Evolutionary conservation across 495 filamentous ascomycete genomes (phyloP).

Genomic region (Neohortaea acidophila): DNA sequence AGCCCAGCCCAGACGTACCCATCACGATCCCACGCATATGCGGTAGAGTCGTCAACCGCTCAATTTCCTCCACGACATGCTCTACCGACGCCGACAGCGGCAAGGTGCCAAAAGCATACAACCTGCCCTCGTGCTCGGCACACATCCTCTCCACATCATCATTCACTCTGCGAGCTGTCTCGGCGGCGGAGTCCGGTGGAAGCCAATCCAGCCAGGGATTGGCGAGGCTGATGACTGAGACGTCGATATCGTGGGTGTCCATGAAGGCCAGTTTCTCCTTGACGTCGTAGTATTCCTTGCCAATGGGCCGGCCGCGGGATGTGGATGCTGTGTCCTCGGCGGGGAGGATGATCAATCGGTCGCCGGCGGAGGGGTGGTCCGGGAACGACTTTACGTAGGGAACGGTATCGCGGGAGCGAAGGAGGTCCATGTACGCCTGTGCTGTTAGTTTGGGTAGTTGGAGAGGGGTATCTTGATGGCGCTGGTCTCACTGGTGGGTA

Average conservation of each 20-base stretch:
- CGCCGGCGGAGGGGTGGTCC: slow-evolving; percentile 28
- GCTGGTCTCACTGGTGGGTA: slow-evolving; percentile 39
- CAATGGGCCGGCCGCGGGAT: slow-evolving; percentile 53
- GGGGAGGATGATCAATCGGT: slow-evolving; percentile 66
- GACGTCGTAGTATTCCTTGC: slow-evolving; percentile 56
- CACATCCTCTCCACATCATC: slow-evolving; percentile 60
- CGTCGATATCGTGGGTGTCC: slow-evolving; percentile 64
- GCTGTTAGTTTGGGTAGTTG: slow-evolving; percentile 2
- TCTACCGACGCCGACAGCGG: slow-evolving; percentile 54
- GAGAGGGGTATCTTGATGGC: neutral
- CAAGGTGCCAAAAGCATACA: slow-evolving; percentile 72
- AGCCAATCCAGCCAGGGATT: slow-evolving; percentile 96
- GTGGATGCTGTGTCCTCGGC: slow-evolving; percentile 43
- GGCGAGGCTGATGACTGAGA: slow-evolving; percentile 75
- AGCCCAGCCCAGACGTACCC: slow-evolving; percentile 68
- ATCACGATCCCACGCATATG: slow-evolving; percentile 76
- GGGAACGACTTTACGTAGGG: slow-evolving; percentile 65
- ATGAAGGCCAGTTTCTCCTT: slow-evolving; percentile 70
- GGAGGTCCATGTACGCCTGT: slow-evolving; percentile 63
- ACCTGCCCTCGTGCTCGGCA: slow-evolving; percentile 35
- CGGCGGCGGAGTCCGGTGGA: slow-evolving; percentile 40
- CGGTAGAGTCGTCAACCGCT: slow-evolving; percentile 39
- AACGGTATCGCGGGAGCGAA: slow-evolving; percentile 57
- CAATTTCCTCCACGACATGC: slow-evolving; percentile 48
- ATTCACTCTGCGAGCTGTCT: slow-evolving; percentile 54